A percentile compares a stretch with the other conserved stretches of the same genome.
Evolutionary conservation across 2,329 filamentous ascomycete genomes (phyloP).

Genomic region (Clonostachys solani): DNA sequence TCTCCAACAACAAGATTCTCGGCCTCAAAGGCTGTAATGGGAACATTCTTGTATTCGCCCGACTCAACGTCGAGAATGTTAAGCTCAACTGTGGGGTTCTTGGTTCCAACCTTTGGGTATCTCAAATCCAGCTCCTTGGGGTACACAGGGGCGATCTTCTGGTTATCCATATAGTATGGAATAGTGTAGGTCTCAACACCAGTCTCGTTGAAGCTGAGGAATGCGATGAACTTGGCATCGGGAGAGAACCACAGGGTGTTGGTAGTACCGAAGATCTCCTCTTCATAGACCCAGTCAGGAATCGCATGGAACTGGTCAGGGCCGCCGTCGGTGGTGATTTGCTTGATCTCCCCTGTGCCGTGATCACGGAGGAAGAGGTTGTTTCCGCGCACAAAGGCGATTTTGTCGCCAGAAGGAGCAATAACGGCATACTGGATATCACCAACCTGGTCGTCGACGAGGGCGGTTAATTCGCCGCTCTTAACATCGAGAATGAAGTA

Average conservation of each 20-base stretch:
- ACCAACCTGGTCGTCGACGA: conserved; percentile 54
- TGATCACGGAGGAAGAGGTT: conserved; percentile 49
- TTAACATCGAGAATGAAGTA: conserved; percentile 60
- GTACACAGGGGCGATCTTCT: conserved; percentile 54
- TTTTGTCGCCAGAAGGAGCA: conserved; percentile 50
- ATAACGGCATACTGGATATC: conserved; percentile 66
- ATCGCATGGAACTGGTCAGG: conserved; percentile 60
- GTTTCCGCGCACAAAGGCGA: conserved; percentile 65
- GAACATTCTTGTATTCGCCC: conserved; percentile 36
- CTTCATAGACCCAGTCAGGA: conserved; percentile 81
- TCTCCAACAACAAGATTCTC: conserved; percentile 64
- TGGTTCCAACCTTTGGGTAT: conserved; percentile 66
- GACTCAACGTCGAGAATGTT: conserved; percentile 50
- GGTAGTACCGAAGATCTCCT: conserved; percentile 58
- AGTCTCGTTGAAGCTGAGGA: conserved; percentile 81
- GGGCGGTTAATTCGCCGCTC: conserved; percentile 47
- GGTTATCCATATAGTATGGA: conserved; percentile 60
- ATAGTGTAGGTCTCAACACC: conserved; percentile 63
- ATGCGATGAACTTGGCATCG: conserved; percentile 82
- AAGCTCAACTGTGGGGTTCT: conserved; percentile 60
- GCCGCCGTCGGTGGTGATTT: conserved; percentile 55
- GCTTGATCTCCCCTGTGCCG: conserved; percentile 43
- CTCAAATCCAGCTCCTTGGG: conserved; percentile 58
- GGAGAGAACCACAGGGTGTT: conserved; percentile 90
- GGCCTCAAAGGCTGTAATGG: conserved; percentile 51